Conservation (phyloP, 2,329 filamentous ascomycete species). For the Calonectria pauciramosa region DNA sequence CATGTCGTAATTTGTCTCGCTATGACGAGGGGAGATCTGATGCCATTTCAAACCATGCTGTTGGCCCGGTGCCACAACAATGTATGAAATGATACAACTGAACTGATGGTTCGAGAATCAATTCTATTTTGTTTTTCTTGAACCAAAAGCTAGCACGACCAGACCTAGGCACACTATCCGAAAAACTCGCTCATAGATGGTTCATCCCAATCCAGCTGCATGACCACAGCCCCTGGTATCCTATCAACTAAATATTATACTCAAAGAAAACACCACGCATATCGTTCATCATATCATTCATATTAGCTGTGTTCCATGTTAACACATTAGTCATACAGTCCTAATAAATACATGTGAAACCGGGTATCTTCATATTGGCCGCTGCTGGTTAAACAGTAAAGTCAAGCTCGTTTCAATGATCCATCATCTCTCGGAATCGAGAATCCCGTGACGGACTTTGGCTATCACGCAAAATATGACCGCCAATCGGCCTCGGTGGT, state of each 20-base stretch:
- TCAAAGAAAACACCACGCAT: background rate
- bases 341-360: background rate
- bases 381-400: background rate
- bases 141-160: background rate
- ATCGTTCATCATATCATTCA: background rate
- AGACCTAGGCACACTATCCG: background rate
- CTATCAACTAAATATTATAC: background rate
- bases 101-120: background rate
- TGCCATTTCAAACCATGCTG: background rate
- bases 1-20: background rate
- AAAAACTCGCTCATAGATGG: background rate
- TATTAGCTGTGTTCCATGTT: background rate
- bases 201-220: background rate
- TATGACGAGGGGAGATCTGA: background rate
- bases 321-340: constrained; percentile 5
- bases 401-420: constrained; percentile 39
- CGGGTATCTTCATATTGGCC: constrained; percentile 10
- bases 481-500: constrained; percentile 55
- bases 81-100: background rate
- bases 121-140: background rate
- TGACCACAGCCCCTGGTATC: background rate
- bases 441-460: constrained; percentile 70
- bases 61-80: background rate
- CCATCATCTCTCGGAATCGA: constrained; percentile 71
- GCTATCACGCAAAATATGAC: constrained; percentile 52